phyloP scores from a whole-genome alignment of 352 stramenopile genomes.

The Saprolegnia parasitica region DNA sequence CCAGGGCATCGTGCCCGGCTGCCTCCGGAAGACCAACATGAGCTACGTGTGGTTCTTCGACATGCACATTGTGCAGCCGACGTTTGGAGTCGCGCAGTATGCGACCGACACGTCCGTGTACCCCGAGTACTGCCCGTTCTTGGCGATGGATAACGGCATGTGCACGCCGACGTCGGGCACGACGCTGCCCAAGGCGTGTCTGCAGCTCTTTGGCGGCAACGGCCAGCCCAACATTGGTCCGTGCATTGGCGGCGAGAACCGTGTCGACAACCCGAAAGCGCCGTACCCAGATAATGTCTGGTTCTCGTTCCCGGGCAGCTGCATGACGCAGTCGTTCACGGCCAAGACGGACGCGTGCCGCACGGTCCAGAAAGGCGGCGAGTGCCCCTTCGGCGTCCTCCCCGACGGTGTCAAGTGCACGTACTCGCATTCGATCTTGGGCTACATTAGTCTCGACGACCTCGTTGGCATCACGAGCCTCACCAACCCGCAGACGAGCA shows the following conservation, averaged over 20 bases:
- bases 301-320: conserved; percentile 64
- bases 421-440: conserved; percentile 53
- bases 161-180: conserved; percentile 39
- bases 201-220: conserved; percentile 46
- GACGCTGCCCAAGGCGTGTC: conserved; percentile 38
- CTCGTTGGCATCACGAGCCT: conserved; percentile 56
- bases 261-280: conserved; percentile 41
- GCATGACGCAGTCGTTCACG: conserved; percentile 38
- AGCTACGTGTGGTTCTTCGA: conserved; percentile 69
- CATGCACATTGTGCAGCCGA: conserved; percentile 55
- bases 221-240: conserved; percentile 42
- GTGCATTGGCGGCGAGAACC: conserved; percentile 44
- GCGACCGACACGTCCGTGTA: conserved; percentile 32
- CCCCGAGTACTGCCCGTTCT: conserved; percentile 49
- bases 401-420: conserved; percentile 51
- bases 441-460: conserved; percentile 52
- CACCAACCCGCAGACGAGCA: conserved; percentile 30
- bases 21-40: conserved; percentile 67
- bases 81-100: conserved; percentile 45
- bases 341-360: conserved; percentile 56
- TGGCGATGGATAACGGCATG: conserved; percentile 60
- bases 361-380: conserved; percentile 35
- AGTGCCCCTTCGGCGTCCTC: conserved; percentile 41
- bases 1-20: conserved; percentile 37
- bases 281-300: conserved; percentile 62